These are phyloP conservation scores for Naganishia randhawae DNA, from an alignment of 768 basidiomycete genomes.

Conservation along the genomic window DNA sequence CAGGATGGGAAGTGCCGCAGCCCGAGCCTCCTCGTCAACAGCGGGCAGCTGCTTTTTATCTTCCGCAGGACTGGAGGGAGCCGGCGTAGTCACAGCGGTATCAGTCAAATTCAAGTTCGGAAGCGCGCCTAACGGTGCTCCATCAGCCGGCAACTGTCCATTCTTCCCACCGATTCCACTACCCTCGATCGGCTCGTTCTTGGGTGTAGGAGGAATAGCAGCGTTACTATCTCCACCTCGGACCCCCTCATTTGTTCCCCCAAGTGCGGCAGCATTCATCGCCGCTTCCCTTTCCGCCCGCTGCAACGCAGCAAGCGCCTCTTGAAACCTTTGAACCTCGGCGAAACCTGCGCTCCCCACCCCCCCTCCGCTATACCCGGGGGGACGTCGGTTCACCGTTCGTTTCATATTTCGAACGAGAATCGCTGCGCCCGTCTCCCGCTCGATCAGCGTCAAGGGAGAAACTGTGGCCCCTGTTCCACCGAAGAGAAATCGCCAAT, in stretches of 20 bases:
- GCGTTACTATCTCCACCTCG: conserved; percentile 18
- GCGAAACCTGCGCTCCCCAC: conserved; percentile 12
- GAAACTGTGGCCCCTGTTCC: conserved; percentile 17
- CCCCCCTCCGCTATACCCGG: neutral
- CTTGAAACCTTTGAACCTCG: conserved; percentile 21
- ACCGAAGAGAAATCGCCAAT: conserved; percentile 25
- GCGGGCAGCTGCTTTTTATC: conserved; percentile 6
- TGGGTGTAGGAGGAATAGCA: conserved; percentile 26
- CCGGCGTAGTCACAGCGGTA: conserved; percentile 12
- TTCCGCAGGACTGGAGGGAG: conserved; percentile 10
- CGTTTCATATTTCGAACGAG: conserved; percentile 28
- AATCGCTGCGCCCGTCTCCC: conserved; percentile 26
- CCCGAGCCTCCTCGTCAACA: neutral
- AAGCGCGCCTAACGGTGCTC: neutral
- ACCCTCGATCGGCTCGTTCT: conserved; percentile 17
- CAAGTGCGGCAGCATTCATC: neutral
- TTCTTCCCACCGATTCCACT: conserved; percentile 3
- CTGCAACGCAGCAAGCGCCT: conserved; percentile 16
- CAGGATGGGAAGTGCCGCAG: neutral
- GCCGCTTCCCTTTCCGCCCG: conserved; percentile 8
- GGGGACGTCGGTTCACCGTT: conserved; percentile 17
- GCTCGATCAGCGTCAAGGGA: conserved; percentile 29
- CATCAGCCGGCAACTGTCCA: conserved; percentile 1
- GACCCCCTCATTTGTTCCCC: conserved; percentile 3
- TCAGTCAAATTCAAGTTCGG: conserved; percentile 12